Conservation (phyloP, 257 asterid genomes). For the Ballota nigra region DNA sequence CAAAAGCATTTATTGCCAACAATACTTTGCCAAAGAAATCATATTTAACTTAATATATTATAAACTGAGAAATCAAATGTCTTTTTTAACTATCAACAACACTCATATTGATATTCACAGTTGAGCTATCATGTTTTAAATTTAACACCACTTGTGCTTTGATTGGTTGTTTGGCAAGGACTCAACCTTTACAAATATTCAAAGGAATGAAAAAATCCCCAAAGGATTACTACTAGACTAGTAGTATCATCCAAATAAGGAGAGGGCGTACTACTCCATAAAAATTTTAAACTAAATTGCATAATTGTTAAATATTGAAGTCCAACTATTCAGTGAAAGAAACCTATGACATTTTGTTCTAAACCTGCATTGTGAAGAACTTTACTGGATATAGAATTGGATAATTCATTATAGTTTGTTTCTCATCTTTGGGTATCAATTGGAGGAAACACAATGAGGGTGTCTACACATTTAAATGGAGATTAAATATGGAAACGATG, state of each 20-base stretch:
- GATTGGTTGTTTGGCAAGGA: neutral
- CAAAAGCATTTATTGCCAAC: slow-evolving; percentile 5
- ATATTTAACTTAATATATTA: neutral
- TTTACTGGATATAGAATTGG: neutral
- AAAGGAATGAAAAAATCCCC: neutral
- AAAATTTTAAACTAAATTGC: neutral
- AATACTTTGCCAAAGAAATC: neutral
- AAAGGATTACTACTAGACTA: neutral
- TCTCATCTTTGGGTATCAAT: neutral
- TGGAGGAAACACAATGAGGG: neutral
- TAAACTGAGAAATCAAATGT: neutral
- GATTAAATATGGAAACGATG: neutral
- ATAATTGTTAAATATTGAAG: neutral
- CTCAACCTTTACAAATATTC: neutral
- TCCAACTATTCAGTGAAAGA: neutral
- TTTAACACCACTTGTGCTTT: neutral
- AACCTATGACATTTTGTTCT: neutral
- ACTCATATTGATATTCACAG: neutral
- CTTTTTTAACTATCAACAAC: neutral
- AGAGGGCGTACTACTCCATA: neutral
- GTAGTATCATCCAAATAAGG: neutral
- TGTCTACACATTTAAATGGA: neutral
- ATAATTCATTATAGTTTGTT: neutral
- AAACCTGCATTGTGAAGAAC: neutral
- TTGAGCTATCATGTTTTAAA: neutral